Percentiles rank a stretch among this genome's conserved stretches.
Evolutionary conservation across 1,284 basidiomycete species (phyloP).

Genomic region (Puccinia hordei): DNA sequence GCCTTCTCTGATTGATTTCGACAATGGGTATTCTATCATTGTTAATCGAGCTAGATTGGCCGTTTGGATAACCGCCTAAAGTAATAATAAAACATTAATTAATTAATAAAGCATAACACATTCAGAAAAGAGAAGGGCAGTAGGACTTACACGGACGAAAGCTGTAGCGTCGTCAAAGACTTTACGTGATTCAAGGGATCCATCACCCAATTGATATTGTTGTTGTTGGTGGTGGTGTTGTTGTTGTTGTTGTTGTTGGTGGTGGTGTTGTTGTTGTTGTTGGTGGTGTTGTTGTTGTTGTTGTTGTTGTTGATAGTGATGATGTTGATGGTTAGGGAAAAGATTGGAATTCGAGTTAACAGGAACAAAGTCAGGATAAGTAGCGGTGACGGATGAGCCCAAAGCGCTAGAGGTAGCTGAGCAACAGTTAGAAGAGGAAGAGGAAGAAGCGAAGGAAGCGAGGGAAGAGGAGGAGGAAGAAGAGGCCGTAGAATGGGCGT

Average conservation of each 20-base stretch:
- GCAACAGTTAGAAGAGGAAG: not conserved
- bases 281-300: no score
- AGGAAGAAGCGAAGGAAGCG: not conserved
- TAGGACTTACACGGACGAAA: slow-evolving; percentile 42
- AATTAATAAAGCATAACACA: slow-evolving; percentile 59
- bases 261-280: no score
- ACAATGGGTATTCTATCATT: slow-evolving; percentile 58
- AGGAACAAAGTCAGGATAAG: no score
- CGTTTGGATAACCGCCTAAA: slow-evolving; percentile 61
- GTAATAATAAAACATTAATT: slow-evolving; percentile 34
- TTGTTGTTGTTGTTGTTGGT: no score
- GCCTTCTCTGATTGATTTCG: slow-evolving; percentile 56
- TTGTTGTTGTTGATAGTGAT: no score
- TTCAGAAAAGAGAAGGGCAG: slow-evolving; percentile 56
- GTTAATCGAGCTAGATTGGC: slow-evolving; percentile 60
- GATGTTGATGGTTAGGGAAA: no score
- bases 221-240: no score
- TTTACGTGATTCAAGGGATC: slow-evolving; percentile 2
- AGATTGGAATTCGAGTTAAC: no score
- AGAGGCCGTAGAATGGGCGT: not conserved
- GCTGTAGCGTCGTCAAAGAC: slow-evolving; percentile 48
- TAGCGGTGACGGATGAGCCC: no score
- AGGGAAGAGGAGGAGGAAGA: not conserved
- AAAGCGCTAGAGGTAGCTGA: not conserved
- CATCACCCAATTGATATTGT: no score